Evolutionary conservation across 2,329 filamentous ascomycete genomes (phyloP).

Genomic region (Paracoccidioides lutzii): DNA sequence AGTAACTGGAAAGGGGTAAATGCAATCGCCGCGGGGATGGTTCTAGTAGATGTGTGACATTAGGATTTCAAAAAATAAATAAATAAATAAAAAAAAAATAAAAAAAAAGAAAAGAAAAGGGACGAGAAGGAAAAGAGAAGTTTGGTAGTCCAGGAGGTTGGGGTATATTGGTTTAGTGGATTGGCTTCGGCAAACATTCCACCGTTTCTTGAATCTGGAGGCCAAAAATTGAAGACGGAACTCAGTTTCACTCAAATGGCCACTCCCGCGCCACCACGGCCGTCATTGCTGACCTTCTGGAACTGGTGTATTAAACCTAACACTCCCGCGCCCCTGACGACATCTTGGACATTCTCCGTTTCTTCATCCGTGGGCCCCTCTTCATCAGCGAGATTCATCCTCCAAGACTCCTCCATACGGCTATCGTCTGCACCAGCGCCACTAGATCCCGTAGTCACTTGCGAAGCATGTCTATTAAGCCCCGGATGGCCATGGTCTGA

Average conservation of each 20-base stretch:
- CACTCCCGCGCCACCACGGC: slow-evolving; percentile 20
- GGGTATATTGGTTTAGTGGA: no score
- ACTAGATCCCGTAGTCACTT: slow-evolving; percentile 23
- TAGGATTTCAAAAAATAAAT: no score
- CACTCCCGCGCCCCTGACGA: slow-evolving; percentile 43
- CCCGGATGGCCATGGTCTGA: slow-evolving; percentile 9
- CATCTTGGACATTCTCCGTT: slow-evolving; percentile 35
- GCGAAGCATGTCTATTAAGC: slow-evolving; percentile 11
- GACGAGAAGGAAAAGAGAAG: no score
- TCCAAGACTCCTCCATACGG: slow-evolving; percentile 44
- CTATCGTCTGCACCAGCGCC: slow-evolving; percentile 37
- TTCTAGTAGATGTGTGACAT: not conserved
- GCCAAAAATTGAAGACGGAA: not conserved
- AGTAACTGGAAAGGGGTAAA: not conserved
- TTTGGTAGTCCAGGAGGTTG: no score
- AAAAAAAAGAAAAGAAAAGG: no score
- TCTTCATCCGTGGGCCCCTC: slow-evolving; percentile 34
- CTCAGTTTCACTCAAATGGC: not conserved
- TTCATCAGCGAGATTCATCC: slow-evolving; percentile 31
- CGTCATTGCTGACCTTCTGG: slow-evolving; percentile 41
- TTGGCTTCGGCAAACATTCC: no score
- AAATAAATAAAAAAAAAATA: no score
- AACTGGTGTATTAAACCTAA: slow-evolving; percentile 55
- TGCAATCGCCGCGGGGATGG: not conserved
- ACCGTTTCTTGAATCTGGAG: no score